phyloP scores from a whole-genome alignment of 306 rosid species.

The Cercis canadensis region DNA sequence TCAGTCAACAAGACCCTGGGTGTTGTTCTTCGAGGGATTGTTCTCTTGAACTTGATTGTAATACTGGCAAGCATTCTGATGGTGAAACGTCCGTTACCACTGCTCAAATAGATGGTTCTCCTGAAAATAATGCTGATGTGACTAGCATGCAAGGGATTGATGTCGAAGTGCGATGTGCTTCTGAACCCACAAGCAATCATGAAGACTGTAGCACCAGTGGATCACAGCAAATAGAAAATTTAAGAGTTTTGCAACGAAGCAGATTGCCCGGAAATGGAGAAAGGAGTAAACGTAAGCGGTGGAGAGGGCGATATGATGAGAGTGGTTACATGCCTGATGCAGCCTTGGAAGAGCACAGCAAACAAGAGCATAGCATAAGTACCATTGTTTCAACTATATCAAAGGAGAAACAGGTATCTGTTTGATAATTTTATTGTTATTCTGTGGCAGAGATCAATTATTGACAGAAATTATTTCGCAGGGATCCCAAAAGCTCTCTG shows the following conservation, averaged over 20 bases:
- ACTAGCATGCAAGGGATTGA: slow-evolving; percentile 68
- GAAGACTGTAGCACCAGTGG: slow-evolving; percentile 99
- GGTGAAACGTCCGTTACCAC: slow-evolving; percentile 78
- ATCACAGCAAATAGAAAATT: slow-evolving; percentile 62
- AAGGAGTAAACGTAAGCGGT: slow-evolving; percentile 90
- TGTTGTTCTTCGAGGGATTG: slow-evolving; percentile 64
- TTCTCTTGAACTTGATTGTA: slow-evolving; percentile 68
- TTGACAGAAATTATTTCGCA: slow-evolving; percentile 47
- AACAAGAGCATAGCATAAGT: slow-evolving; percentile 62
- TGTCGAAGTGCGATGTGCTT: slow-evolving; percentile 70
- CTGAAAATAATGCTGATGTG: slow-evolving; percentile 78
- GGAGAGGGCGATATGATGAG: slow-evolving; percentile 93
- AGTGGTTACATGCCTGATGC: slow-evolving; percentile 45
- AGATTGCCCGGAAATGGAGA: slow-evolving; percentile 70
- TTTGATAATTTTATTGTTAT: slow-evolving; percentile 19
- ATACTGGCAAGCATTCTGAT: slow-evolving; percentile 75
- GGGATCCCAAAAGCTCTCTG: slow-evolving; percentile 65
- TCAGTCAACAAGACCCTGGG: slow-evolving; percentile 55
- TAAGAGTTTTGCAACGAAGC: slow-evolving; percentile 58
- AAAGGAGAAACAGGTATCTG: slow-evolving; percentile 76
- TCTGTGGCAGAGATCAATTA: slow-evolving; percentile 26
- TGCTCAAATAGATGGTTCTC: slow-evolving; percentile 66
- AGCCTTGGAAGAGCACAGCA: slow-evolving; percentile 55
- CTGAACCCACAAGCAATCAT: slow-evolving; percentile 60
- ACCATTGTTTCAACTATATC: slow-evolving; percentile 46